These are phyloP conservation scores for Solanum dulcamara DNA, from an alignment of 257 asterid genomes.

Conservation along the genomic window DNA sequence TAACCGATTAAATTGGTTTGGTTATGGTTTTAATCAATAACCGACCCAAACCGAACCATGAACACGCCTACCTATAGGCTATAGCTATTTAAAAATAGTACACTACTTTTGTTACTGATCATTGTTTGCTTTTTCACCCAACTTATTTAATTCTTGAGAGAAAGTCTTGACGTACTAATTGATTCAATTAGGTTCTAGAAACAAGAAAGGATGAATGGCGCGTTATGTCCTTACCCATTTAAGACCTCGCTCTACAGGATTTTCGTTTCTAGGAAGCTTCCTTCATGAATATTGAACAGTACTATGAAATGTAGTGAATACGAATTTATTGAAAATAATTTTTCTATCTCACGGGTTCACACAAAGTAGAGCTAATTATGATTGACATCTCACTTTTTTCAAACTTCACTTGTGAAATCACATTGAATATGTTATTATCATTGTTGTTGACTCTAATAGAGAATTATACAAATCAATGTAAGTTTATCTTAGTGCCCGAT, in stretches of 20 bases:
- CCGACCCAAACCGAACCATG: too few relatives aligned
- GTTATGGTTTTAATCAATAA: too few relatives aligned
- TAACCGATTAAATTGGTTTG: too few relatives aligned
- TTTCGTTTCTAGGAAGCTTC: background rate
- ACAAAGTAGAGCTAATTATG: background rate
- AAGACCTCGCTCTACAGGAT: background rate
- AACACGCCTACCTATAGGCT: too few relatives aligned
- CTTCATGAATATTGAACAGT: background rate
- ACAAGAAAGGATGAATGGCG: background rate
- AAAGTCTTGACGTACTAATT: background rate
- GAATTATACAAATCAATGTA: background rate
- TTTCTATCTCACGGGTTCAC: background rate
- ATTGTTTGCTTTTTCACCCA: background rate
- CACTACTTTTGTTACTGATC: background rate
- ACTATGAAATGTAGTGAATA: background rate
- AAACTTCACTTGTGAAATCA: background rate
- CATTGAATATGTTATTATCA: background rate
- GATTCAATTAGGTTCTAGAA: background rate
- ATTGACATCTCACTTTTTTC: fast-evolving
- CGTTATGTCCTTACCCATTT: background rate
- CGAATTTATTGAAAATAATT: background rate
- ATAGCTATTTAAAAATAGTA: background rate
- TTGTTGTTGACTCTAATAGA: background rate
- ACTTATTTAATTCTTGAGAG: background rate
- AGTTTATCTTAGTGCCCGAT: background rate